These are phyloP conservation scores for Toxicodendron radicans DNA, from an alignment of 345 rosid genomes.

Conservation along the genomic window DNA sequence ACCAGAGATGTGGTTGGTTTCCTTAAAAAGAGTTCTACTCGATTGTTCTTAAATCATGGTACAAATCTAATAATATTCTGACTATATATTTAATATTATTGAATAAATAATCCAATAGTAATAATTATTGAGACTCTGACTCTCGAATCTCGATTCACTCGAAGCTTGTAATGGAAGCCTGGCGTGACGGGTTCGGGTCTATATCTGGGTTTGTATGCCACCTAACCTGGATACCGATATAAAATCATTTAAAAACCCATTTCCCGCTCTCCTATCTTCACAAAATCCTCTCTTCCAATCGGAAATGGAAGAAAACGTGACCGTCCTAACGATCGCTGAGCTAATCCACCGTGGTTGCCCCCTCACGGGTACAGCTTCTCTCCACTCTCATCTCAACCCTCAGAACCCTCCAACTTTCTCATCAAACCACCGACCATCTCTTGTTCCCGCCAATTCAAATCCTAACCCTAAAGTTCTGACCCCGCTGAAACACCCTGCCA, in stretches of 20 bases:
- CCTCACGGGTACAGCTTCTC: slow-evolving; percentile 56
- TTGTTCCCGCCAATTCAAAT: slow-evolving; percentile 20
- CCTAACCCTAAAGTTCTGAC: slow-evolving; percentile 35
- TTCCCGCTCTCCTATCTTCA: not conserved
- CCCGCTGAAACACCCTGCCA: slow-evolving; percentile 42
- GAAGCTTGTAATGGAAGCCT: too few relatives aligned
- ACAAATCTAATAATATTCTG: too few relatives aligned
- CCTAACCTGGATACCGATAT: too few relatives aligned
- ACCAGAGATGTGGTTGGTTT: not conserved
- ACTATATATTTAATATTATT: too few relatives aligned
- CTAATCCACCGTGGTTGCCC: slow-evolving; percentile 44
- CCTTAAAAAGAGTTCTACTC: too few relatives aligned
- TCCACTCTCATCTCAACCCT: slow-evolving; percentile 25
- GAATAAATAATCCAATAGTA: too few relatives aligned
- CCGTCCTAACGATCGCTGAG: slow-evolving; percentile 46
- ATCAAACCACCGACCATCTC: slow-evolving; percentile 3
- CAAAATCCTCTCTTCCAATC: not conserved
- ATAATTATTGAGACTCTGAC: too few relatives aligned
- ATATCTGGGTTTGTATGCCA: not conserved
- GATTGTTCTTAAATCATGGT: too few relatives aligned
- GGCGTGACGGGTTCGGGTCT: not conserved
- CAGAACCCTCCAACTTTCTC: slow-evolving; percentile 5
- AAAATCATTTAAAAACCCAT: not conserved
- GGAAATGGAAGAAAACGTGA: slow-evolving; percentile 40
- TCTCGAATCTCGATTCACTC: too few relatives aligned